phyloP scores from a whole-genome alignment of 768 basidiomycete genomes.

The Scleroderma citrinum region DNA sequence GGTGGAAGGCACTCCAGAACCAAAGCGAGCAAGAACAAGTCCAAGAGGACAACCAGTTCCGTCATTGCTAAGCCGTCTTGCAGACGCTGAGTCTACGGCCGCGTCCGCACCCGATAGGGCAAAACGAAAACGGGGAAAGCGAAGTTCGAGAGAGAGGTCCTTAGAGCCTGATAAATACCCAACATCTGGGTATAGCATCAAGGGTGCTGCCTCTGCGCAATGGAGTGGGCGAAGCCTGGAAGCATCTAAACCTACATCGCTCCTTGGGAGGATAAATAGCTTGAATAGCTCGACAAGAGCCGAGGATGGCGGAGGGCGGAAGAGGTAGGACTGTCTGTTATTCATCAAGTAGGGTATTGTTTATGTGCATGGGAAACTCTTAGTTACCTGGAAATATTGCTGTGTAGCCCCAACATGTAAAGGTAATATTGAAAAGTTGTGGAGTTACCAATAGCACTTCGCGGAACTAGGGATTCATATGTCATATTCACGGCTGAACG shows the following conservation, averaged over 20 bases:
- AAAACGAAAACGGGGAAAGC: slow-evolving; percentile 14
- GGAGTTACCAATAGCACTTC: no score
- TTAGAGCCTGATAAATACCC: slow-evolving; percentile 30
- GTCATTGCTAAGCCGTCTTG: slow-evolving; percentile 42
- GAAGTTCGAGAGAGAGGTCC: slow-evolving; percentile 15
- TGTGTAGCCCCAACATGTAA: no score
- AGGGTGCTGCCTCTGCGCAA: slow-evolving; percentile 42
- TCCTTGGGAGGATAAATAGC: slow-evolving; percentile 33
- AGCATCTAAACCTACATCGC: slow-evolving; percentile 14
- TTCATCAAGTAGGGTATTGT: neutral
- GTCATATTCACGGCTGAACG: slow-evolving; percentile 1
- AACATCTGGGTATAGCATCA: slow-evolving; percentile 45
- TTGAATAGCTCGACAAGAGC: slow-evolving; percentile 5
- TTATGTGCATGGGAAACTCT: neutral
- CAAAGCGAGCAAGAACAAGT: slow-evolving; percentile 29
- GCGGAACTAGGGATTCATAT: neutral
- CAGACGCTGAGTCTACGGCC: slow-evolving; percentile 14
- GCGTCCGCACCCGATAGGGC: slow-evolving; percentile 9
- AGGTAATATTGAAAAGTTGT: no score
- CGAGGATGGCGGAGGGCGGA: slow-evolving; percentile 19
- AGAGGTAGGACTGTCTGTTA: slow-evolving; percentile 21
- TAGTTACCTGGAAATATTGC: neutral
- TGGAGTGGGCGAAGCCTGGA: slow-evolving; percentile 14
- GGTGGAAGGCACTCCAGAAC: slow-evolving; percentile 27
- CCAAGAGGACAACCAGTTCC: slow-evolving; percentile 29